phyloP scores from a whole-genome alignment of 257 asterid genomes.

The Solanum infundibuliforme region DNA sequence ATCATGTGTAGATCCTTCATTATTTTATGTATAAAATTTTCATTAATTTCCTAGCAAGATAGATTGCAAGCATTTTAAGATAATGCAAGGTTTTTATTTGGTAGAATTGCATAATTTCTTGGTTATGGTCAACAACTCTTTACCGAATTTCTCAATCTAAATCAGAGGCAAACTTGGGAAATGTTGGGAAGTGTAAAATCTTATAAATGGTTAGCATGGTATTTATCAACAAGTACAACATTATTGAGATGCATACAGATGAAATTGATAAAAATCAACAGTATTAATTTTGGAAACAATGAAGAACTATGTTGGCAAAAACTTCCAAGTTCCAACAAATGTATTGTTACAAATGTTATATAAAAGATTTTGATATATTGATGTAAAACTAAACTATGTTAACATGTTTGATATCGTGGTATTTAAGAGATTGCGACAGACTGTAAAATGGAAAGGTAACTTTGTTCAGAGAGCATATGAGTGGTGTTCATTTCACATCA shows the following conservation, averaged over 20 bases:
- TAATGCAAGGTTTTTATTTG: not conserved
- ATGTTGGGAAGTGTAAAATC: not conserved
- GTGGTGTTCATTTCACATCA: not conserved
- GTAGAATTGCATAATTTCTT: not conserved
- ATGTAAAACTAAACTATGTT: not conserved
- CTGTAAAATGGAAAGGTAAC: not conserved
- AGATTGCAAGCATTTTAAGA: not conserved
- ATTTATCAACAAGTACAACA: not conserved
- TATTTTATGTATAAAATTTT: not conserved
- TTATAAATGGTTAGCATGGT: not conserved
- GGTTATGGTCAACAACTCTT: not conserved
- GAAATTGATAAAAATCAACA: not conserved
- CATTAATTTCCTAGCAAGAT: not conserved
- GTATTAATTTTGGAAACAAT: not conserved
- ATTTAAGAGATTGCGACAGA: not conserved
- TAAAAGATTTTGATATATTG: not conserved
- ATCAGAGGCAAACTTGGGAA: not conserved
- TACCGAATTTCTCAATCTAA: not conserved
- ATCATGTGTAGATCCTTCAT: not conserved
- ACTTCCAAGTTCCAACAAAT: not conserved
- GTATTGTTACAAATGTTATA: not conserved
- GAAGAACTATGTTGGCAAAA: not conserved
- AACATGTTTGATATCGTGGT: not conserved
- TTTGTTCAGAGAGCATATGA: not conserved
- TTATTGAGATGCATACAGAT: not conserved